Conservation (phyloP, 1,284 basidiomycete species). For the Cutaneotrichosporon sp. region DNA sequence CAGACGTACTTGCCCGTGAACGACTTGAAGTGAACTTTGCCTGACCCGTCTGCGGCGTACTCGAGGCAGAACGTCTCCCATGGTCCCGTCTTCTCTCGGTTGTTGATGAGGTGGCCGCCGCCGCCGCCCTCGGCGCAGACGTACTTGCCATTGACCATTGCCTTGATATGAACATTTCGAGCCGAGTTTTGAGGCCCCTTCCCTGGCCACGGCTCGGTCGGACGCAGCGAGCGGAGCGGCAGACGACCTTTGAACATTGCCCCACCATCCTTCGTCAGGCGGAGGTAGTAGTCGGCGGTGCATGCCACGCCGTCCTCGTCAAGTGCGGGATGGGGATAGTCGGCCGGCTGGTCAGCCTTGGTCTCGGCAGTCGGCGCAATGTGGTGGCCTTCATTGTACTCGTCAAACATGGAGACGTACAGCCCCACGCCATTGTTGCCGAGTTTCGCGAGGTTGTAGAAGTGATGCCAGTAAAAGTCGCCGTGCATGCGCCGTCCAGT, state of each 20-base stretch:
- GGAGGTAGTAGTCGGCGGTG: constrained; percentile 22
- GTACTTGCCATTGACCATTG: constrained; percentile 8
- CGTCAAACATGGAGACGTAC: constrained; percentile 22
- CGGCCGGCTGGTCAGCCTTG: constrained; percentile 10
- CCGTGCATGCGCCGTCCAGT: constrained; percentile 11
- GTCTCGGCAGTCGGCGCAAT: constrained; percentile 21
- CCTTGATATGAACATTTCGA: constrained; percentile 1
- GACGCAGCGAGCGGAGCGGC: background rate
- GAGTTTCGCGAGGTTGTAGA: constrained; percentile 12
- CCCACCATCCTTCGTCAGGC: constrained; percentile 13
- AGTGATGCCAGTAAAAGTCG: constrained; percentile 23
- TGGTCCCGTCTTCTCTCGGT: background rate
- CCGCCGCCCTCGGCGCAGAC: constrained; percentile 15
- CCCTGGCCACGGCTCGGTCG: constrained; percentile 19
- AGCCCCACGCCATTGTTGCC: constrained; percentile 1
- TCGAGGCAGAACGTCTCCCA: constrained; percentile 12
- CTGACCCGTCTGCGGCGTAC: background rate
- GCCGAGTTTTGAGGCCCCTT: constrained; percentile 4
- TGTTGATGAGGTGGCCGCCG: background rate
- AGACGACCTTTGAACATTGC: constrained; percentile 14
- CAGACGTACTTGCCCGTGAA: background rate
- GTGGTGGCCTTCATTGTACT: constrained; percentile 22
- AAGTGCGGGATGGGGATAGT: constrained; percentile 13
- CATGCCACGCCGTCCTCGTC: constrained; percentile 20
- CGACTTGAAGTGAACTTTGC: background rate